Percentiles rank a stretch among this genome's conserved stretches.
Conservation (phyloP, 2,329 filamentous ascomycete genomes). For the Bisporella sp. region DNA sequence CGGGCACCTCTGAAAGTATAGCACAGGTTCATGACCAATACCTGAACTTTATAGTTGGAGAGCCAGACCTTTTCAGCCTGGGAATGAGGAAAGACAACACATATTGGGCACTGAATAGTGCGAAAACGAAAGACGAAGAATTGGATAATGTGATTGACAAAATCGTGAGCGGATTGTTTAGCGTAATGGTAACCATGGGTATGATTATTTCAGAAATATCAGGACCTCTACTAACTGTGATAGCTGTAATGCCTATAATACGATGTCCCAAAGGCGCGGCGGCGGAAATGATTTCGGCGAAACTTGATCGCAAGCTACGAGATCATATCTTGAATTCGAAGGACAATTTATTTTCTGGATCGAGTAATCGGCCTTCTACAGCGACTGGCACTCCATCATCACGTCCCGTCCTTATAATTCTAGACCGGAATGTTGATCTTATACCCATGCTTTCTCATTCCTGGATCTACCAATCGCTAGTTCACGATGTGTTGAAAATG, state of each 20-base stretch:
- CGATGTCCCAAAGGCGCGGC: conserved; percentile 88
- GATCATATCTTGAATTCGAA: conserved; percentile 97
- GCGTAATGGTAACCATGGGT: conserved; percentile 98
- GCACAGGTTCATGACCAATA: conserved; percentile 95
- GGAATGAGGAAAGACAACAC: conserved; percentile 86
- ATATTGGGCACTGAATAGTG: conserved; percentile 95
- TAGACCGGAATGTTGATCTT: conserved; percentile 91
- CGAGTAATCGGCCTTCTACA: conserved; percentile 47
- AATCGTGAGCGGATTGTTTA: conserved; percentile 95
- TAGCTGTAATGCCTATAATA: conserved; percentile 89
- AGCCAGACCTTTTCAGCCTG: conserved; percentile 91
- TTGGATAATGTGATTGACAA: conserved; percentile 81
- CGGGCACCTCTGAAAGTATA: conserved; percentile 82
- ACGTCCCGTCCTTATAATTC: conserved; percentile 82
- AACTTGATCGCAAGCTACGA: conserved; percentile 89
- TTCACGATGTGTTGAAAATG: conserved; percentile 71
- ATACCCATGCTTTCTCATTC: conserved; percentile 99
- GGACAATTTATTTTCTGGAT: conserved; percentile 72
- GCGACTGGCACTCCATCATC: conserved; percentile 59
- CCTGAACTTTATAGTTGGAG: conserved; percentile 92
- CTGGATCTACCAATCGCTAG: conserved; percentile 80
- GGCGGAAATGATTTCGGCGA: conserved; percentile 88
- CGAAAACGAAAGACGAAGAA: conserved; percentile 81
- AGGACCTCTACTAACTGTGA: conserved; percentile 19
- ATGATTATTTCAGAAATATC: conserved; percentile 22